Percentiles rank a stretch among this genome's conserved stretches.
Conservation (phyloP, 148 eudicot genomes). For the Vaccinium corymbosum region DNA sequence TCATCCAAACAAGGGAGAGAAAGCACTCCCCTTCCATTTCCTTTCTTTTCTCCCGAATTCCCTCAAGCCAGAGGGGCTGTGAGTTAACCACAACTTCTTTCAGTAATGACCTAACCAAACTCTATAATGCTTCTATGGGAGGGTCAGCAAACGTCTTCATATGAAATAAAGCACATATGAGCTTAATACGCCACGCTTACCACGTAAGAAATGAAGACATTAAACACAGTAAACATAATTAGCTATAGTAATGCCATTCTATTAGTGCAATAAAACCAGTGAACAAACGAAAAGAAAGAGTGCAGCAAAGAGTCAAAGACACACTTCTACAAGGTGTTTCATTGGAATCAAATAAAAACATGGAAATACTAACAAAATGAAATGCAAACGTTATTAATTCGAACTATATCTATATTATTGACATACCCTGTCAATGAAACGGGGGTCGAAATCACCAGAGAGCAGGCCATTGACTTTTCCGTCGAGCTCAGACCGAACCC, state of each 20-base stretch:
- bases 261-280: not conserved
- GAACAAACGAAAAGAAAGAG: too few species aligned
- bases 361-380: not conserved
- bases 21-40: too few species aligned
- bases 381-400: not conserved
- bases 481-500: conserved; percentile 56
- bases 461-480: conserved; percentile 69
- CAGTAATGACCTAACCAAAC: too few species aligned
- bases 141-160: not conserved
- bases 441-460: conserved; percentile 70
- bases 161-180: not conserved
- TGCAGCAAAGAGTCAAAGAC: too few species aligned
- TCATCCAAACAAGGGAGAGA: too few species aligned
- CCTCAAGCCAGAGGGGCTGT: too few species aligned
- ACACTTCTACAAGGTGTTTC: not conserved
- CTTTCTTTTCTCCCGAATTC: too few species aligned
- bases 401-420: not conserved
- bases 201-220: not conserved
- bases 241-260: not conserved
- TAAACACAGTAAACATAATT: not conserved
- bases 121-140: not conserved
- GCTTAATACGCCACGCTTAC: not conserved
- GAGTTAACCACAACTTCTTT: too few species aligned
- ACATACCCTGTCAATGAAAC: conserved; percentile 68
- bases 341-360: not conserved